Percentiles rank a stretch among this genome's conserved stretches.
phyloP scores from a whole-genome alignment of 139 green algal genomes.

The Chlorella ohadii region DNA sequence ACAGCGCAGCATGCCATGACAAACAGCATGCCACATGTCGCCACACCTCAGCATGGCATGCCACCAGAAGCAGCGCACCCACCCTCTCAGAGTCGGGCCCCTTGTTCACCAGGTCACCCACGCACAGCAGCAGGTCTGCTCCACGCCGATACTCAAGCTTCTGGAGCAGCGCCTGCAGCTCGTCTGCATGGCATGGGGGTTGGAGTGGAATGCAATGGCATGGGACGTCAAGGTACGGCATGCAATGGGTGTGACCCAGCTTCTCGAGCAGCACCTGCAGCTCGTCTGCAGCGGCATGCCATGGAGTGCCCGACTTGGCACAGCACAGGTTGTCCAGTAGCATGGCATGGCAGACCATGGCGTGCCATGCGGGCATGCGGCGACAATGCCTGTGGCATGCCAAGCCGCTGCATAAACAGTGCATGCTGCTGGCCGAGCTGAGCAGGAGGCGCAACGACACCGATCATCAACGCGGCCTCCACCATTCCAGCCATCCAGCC shows the following conservation, averaged over 20 bases:
- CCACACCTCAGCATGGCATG: not conserved
- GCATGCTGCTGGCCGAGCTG: too few relatives aligned
- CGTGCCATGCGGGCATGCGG: too few relatives aligned
- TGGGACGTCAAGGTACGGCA: not conserved
- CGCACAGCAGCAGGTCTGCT: constrained; percentile 44
- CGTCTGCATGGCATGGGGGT: constrained; percentile 25
- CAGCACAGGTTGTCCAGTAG: too few relatives aligned
- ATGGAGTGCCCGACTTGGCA: too few relatives aligned
- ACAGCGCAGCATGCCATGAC: not conserved
- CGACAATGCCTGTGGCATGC: too few relatives aligned
- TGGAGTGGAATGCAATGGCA: not conserved
- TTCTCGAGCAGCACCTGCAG: not conserved
- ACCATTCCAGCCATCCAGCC: not conserved
- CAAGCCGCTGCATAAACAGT: too few relatives aligned
- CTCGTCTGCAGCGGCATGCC: not conserved
- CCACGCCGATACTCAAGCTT: constrained; percentile 16
- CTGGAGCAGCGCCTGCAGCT: constrained; percentile 52
- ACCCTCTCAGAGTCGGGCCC: constrained; percentile 34
- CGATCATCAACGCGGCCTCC: too few relatives aligned
- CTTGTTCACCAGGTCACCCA: constrained; percentile 66
- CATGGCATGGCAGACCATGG: not conserved
- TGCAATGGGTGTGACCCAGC: too few relatives aligned
- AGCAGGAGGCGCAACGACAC: too few relatives aligned
- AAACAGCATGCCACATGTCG: not conserved
- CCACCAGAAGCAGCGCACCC: not conserved